phyloP scores from a whole-genome alignment of 306 rosid genomes.

The Echinosophora koreensis region DNA sequence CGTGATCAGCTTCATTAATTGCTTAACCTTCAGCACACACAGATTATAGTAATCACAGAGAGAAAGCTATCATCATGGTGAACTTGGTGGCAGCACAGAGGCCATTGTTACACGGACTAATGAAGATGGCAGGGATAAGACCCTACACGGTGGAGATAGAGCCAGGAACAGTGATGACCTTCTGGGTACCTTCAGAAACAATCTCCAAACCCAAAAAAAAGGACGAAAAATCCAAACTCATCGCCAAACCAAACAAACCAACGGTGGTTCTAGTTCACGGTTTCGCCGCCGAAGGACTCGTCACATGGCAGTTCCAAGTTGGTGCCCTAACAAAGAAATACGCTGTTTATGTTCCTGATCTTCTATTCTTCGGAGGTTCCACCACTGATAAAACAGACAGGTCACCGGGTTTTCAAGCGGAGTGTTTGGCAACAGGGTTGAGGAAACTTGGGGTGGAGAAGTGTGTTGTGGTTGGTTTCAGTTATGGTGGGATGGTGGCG shows the following conservation, averaged over 20 bases:
- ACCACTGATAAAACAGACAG: slow-evolving; percentile 58
- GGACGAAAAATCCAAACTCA: slow-evolving; percentile 29
- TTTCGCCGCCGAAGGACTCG: slow-evolving; percentile 83
- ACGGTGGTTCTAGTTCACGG: slow-evolving; percentile 81
- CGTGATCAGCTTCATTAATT: not conserved
- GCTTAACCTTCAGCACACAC: not conserved
- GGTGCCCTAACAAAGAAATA: slow-evolving; percentile 73
- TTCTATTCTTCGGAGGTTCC: slow-evolving; percentile 83
- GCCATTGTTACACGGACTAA: slow-evolving; percentile 68
- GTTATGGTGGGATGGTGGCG: slow-evolving; percentile 93
- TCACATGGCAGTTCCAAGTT: slow-evolving; percentile 91
- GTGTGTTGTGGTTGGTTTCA: slow-evolving; percentile 75
- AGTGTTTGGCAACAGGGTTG: slow-evolving; percentile 67
- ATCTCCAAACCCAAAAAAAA: slow-evolving; percentile 60
- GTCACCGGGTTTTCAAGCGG: slow-evolving; percentile 73
- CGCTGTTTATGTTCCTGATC: slow-evolving; percentile 88
- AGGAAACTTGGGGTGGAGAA: slow-evolving; percentile 81
- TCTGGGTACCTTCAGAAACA: slow-evolving; percentile 80
- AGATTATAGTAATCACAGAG: not conserved
- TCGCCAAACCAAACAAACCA: slow-evolving; percentile 61
- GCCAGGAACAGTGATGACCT: slow-evolving; percentile 78
- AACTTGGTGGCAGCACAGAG: slow-evolving; percentile 77
- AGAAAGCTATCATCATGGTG: slow-evolving; percentile 61
- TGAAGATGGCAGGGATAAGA: slow-evolving; percentile 88
- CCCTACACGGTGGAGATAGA: slow-evolving; percentile 80